A percentile compares a stretch with the other conserved stretches of the same genome.
phyloP scores from a whole-genome alignment of 2,329 filamentous ascomycete genomes.

The Verticillium nonalfalfae region DNA sequence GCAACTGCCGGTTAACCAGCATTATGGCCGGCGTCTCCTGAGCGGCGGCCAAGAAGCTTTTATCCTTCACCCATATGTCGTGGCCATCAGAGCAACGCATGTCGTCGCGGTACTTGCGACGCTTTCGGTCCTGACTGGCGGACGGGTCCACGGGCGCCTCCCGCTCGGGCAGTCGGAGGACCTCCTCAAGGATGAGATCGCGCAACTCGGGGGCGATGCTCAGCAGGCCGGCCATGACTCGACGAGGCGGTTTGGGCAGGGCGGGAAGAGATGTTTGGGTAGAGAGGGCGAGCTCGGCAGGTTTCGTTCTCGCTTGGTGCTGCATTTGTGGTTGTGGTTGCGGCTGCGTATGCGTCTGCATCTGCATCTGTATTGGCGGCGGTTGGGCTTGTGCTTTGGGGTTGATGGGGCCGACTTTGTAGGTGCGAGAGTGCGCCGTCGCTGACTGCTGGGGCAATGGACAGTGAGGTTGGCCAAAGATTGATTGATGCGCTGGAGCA shows the following conservation, averaged over 20 bases:
- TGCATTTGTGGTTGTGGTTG: neutral
- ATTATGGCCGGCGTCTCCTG: slow-evolving; percentile 1
- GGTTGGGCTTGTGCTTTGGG: neutral
- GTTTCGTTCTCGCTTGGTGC: neutral
- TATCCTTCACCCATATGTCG: slow-evolving; percentile 11
- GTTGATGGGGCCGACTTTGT: neutral
- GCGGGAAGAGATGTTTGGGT: neutral
- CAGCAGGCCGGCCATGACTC: slow-evolving; percentile 9
- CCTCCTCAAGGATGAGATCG: slow-evolving; percentile 10
- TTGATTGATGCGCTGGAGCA: neutral
- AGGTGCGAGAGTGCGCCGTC: neutral
- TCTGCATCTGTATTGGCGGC: neutral
- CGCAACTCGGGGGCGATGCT: slow-evolving; percentile 11
- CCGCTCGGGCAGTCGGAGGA: slow-evolving; percentile 9
- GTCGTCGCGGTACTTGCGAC: slow-evolving; percentile 11
- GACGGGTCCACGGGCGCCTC: slow-evolving; percentile 5
- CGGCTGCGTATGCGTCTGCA: neutral
- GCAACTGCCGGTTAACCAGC: slow-evolving; percentile 11
- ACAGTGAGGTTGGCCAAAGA: neutral
- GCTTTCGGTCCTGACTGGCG: slow-evolving; percentile 9
- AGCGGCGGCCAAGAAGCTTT: neutral
- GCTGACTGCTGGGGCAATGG: neutral
- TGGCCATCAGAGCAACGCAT: slow-evolving; percentile 10
- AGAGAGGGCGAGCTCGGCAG: slow-evolving; percentile 1
- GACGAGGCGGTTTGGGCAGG: neutral